Evolutionary conservation across 495 filamentous ascomycete genomes (phyloP), one percentile per base, ranked within the genome.

Genomic region (Aspergillus taichungensis): DNA sequence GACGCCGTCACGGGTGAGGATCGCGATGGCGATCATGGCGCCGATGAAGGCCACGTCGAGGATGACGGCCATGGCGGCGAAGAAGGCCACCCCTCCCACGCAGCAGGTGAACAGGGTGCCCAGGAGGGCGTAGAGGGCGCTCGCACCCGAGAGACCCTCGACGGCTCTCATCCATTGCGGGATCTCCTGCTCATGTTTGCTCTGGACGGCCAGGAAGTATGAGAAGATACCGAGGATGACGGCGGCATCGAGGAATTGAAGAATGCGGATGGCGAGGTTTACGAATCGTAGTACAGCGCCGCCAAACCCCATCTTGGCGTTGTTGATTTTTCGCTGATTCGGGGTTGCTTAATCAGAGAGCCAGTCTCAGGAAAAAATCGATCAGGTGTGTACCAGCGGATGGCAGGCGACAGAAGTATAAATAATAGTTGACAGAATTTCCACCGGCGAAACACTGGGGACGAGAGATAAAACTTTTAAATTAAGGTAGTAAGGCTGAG

Each of bases 21-120:
- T 71, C 40, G 76, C 83, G 45, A 94, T 67, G 57, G 82, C 89
- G 60, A 95, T 82, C 66, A 94, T 80, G 33, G 77, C 80, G 37
- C 84, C 89, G 46, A 91, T 69, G 62, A 95, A 88, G 60, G 70
- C 74, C 18, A 94, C 69, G 60, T 96, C 88, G 59, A 94, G 63
- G 37, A 88, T 55, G 10, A 84, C 70, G 34, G 87, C 84, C 64
- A 94, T 78, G 51, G 68, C 68, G 35, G 82, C 82, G 62, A 88
- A 87, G 65, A 87, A 79, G 31, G 80, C 76, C 36, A 85, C 71
- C 8, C 87, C 88, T 44, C 84, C 85, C 24, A 90, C 63, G 59
- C 83, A 89, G 74, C 82, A 88, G 33, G 87, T 83, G 27, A 90
- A 68, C 39, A 92, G 48, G 12, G 82, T 62, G 27, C 84, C 83